Conservation (phyloP, 371 early-diverging fungal species). For the Haplosporangium sp. region DNA sequence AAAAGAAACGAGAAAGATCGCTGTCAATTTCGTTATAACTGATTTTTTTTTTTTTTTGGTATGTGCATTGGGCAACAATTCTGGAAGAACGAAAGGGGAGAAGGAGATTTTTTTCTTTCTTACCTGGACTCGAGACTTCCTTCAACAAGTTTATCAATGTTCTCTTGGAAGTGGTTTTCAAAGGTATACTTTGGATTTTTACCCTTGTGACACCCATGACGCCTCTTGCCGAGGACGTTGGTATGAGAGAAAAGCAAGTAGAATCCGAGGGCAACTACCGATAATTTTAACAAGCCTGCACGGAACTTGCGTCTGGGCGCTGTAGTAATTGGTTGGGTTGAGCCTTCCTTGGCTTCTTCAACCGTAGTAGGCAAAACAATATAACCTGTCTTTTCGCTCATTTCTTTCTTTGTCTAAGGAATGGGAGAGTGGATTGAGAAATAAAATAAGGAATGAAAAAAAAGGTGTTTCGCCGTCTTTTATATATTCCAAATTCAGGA, state of each 20-base stretch:
- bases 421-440: neutral
- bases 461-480: constrained; percentile 5
- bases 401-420: constrained; percentile 9
- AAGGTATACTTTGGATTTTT: constrained; percentile 25
- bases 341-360: constrained; percentile 13
- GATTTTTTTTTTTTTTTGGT: too few species aligned
- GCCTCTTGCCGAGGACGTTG: neutral
- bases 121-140: constrained; percentile 53
- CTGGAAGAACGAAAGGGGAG: too few species aligned
- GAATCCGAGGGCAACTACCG: constrained; percentile 11
- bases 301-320: constrained; percentile 10
- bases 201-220: neutral
- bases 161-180: constrained; percentile 34
- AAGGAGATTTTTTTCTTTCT: too few species aligned
- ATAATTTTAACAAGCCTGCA: constrained; percentile 11
- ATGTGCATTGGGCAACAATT: too few species aligned
- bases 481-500: neutral
- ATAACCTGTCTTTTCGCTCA: constrained; percentile 38
- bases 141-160: constrained; percentile 38
- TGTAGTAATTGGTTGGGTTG: neutral
- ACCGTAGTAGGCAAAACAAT: constrained; percentile 35
- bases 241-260: constrained; percentile 8
- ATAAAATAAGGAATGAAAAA: neutral
- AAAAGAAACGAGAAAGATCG: neutral
- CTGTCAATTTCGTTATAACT: too few species aligned